Evolutionary conservation across 208 protist genomes (phyloP).

Genomic region (Trypanosoma mega): DNA sequence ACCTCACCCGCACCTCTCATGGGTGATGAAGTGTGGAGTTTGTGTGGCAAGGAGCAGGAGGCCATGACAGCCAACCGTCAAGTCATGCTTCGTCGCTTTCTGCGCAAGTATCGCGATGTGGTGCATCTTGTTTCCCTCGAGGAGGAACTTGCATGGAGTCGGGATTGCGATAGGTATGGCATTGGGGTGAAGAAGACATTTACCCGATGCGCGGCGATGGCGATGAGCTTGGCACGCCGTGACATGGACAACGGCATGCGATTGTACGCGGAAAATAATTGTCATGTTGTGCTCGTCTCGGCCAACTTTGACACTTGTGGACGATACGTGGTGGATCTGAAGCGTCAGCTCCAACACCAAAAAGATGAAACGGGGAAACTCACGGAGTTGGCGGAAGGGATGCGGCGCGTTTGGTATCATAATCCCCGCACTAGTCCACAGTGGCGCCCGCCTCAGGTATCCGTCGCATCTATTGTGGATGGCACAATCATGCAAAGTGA

Average conservation of each 20-base stretch:
- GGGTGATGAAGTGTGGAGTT: slow-evolving; percentile 39
- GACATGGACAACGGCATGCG: slow-evolving; percentile 27
- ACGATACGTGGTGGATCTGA: slow-evolving; percentile 62
- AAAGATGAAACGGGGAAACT: no score
- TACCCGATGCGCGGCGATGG: slow-evolving; percentile 53
- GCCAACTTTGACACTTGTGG: slow-evolving; percentile 56
- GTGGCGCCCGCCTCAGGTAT: slow-evolving; percentile 63
- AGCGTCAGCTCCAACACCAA: slow-evolving; percentile 24
- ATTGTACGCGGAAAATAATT: slow-evolving; percentile 31
- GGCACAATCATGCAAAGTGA: not conserved
- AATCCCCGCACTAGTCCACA: slow-evolving; percentile 74
- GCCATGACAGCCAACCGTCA: slow-evolving; percentile 51
- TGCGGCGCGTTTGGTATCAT: slow-evolving; percentile 74
- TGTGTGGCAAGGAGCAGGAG: slow-evolving; percentile 38
- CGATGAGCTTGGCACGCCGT: slow-evolving; percentile 61
- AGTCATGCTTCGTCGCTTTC: slow-evolving; percentile 47
- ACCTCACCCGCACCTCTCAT: slow-evolving; percentile 22
- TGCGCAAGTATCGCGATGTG: slow-evolving; percentile 55
- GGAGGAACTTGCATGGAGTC: slow-evolving; percentile 71
- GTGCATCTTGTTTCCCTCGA: slow-evolving; percentile 78
- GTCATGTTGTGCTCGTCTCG: slow-evolving; percentile 44
- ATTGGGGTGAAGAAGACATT: slow-evolving; percentile 56
- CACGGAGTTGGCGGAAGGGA: slow-evolving; percentile 29
- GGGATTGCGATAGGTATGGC: slow-evolving; percentile 73
- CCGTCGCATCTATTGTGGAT: slow-evolving; percentile 29